Percentiles rank a stretch among this genome's conserved stretches.
phyloP scores from a whole-genome alignment of 2,329 filamentous ascomycete genomes.

The Fusarium denticulatum region DNA sequence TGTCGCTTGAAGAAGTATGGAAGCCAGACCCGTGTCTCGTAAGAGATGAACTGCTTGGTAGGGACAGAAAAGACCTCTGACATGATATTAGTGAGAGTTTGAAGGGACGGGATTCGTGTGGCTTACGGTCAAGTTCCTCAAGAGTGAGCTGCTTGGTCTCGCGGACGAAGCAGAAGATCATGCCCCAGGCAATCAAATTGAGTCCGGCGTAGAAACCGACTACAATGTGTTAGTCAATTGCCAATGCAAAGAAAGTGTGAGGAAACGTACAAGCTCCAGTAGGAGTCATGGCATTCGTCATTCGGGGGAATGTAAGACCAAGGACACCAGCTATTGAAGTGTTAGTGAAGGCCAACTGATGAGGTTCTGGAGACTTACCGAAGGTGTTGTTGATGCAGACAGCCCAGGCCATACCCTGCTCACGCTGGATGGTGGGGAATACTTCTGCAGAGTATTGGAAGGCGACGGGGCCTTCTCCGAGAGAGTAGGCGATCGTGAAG shows the following conservation, averaged over 20 bases:
- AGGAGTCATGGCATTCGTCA: conserved; percentile 45
- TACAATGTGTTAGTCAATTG: conserved; percentile 17
- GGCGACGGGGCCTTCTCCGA: conserved; percentile 51
- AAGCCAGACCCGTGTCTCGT: conserved; percentile 48
- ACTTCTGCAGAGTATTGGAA: conserved; percentile 53
- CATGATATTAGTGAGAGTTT: background rate
- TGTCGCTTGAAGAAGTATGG: conserved; percentile 52
- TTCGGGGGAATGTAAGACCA: conserved; percentile 47
- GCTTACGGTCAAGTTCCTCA: conserved; percentile 56
- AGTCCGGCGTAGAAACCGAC: conserved; percentile 58
- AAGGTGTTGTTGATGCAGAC: conserved; percentile 50
- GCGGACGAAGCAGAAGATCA: conserved; percentile 61
- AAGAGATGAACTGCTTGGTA: conserved; percentile 43
- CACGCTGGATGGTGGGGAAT: conserved; percentile 51
- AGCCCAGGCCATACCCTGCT: conserved; percentile 53
- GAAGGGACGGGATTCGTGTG: no score
- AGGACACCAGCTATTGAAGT: conserved; percentile 37
- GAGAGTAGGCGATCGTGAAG: conserved; percentile 50
- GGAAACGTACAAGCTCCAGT: conserved; percentile 45
- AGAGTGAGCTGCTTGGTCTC: conserved; percentile 62
- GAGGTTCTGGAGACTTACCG: background rate
- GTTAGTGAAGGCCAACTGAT: conserved; percentile 1
- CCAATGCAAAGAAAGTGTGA: accelerated
- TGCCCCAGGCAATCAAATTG: conserved; percentile 56
- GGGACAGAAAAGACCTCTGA: conserved; percentile 48